phyloP scores from a whole-genome alignment of 2,329 filamentous ascomycete species.

The Penicillium sp. region DNA sequence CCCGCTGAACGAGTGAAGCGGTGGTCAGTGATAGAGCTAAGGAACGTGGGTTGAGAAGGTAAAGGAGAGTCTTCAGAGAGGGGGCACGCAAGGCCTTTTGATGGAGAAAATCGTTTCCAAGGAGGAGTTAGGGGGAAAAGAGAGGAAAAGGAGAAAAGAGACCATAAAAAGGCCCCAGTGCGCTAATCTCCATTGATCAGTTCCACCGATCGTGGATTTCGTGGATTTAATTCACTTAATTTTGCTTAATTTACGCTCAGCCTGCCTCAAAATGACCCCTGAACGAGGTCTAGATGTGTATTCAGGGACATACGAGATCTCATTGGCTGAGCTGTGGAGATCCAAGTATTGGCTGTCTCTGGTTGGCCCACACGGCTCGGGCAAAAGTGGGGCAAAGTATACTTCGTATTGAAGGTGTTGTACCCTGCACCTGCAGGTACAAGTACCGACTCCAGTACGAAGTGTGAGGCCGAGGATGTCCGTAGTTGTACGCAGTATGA shows the following conservation, averaged over 20 bases:
- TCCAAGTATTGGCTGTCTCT: conserved; percentile 4
- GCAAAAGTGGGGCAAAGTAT: not conserved
- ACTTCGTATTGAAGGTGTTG: not conserved
- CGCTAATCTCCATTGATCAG: not conserved
- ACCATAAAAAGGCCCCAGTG: not conserved
- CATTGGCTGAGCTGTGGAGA: conserved; percentile 8
- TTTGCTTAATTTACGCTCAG: too few species aligned
- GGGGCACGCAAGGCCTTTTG: conserved; percentile 28
- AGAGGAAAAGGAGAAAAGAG: conserved; percentile 12
- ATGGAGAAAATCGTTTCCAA: conserved; percentile 17
- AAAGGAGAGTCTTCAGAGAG: conserved; percentile 22
- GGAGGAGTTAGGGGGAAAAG: conserved; percentile 15
- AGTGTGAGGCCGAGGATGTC: too few species aligned
- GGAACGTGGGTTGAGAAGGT: conserved; percentile 13
- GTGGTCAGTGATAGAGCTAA: conserved; percentile 28
- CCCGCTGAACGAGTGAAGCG: conserved; percentile 69
- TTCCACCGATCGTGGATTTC: conserved; percentile 16
- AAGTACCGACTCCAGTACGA: not conserved
- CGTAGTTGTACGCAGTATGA: too few species aligned
- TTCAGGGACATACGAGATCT: conserved; percentile 14
- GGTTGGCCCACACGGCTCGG: conserved; percentile 18
- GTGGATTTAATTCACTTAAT: not conserved
- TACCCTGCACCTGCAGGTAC: not conserved
- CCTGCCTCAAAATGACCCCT: conserved; percentile 7
- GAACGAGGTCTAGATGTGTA: conserved; percentile 15